Conservation (phyloP, 306 rosid genomes). For the Quercus robur region DNA sequence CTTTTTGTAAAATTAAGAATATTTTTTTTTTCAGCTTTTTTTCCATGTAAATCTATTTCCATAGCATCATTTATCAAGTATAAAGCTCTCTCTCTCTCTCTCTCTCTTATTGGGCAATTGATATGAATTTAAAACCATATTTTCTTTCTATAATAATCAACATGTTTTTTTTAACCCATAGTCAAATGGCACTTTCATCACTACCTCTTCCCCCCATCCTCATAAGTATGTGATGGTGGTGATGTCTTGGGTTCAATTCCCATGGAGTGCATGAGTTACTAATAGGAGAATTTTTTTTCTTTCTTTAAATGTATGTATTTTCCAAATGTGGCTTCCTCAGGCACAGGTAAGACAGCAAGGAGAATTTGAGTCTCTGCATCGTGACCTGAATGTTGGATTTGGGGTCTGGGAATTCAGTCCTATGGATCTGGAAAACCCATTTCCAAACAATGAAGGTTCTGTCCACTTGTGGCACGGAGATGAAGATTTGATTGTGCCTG, state of each 20-base stretch:
- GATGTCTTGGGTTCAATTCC: no score
- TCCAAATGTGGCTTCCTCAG: conserved; percentile 37
- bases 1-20: neutral
- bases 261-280: no score
- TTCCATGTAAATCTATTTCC: neutral
- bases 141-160: neutral
- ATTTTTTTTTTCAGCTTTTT: neutral
- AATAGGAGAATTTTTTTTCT: no score
- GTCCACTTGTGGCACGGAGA: conserved; percentile 94
- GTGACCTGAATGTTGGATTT: conserved; percentile 58
- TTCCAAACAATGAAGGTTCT: conserved; percentile 59
- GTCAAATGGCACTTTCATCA: no score
- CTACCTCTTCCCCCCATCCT: neutral
- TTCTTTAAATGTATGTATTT: neutral
- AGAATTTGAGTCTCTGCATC: conserved; percentile 51
- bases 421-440: conserved; percentile 68
- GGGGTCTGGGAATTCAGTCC: conserved; percentile 89
- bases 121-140: neutral
- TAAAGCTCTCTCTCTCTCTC: neutral
- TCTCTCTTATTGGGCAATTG: neutral
- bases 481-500: conserved; percentile 62
- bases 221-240: no score
- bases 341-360: conserved; percentile 68
- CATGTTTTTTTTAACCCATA: neutral
- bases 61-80: neutral